Evolutionary conservation across 106 monocot species (phyloP), one percentile per base, ranked within the genome.

Genomic region (Agapanthus africanus): DNA sequence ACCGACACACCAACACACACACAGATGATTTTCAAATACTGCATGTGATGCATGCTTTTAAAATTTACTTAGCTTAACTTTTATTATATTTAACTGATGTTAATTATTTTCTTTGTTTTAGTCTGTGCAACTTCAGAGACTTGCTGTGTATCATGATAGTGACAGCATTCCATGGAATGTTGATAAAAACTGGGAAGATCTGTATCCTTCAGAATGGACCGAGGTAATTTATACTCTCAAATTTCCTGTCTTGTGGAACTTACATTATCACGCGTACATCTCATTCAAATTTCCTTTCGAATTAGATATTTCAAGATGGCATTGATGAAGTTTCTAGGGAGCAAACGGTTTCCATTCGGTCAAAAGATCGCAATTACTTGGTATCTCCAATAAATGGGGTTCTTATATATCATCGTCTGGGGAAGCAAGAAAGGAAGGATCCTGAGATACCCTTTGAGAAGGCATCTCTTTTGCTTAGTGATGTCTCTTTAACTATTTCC

Each of bases 381-480:
- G 84, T 97, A 14, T 97, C 91, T 4, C 97, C 97, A 52, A 97
- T 97, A 78, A 89, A 92, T 87, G 97, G 88, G 27, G 75, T 87
- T n/a, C 86, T 97, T 59, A 92, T 82, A 65, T 97, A 97, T 65
- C 88, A 92, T 62, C 86, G 97, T 33, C 74, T 91, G 54, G 97
- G 97, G 71, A 97, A 89, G 63, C 76, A 92, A 40, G 97, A 97
- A 70, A 87, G 82, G 73, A 61, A 79, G 42, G 66, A 89, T 11
- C 74, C 82, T 51, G 80, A 84, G 23, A 73, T 79, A 64, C 97
- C 97, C 42, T 82, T 82, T 47, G 91, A 91, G 84, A 91, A 80
- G 72, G 87, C 82, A 69, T 92, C 89, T n/a, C 79, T 97, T 77
- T 67, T 87, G 51, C 71, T 97, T 22, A 80, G 79, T 69, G 87